A percentile compares a stretch with the other conserved stretches of the same genome.
These are phyloP conservation scores for Passiflora organensis DNA, from an alignment of 345 rosid genomes.

Conservation along the genomic window DNA sequence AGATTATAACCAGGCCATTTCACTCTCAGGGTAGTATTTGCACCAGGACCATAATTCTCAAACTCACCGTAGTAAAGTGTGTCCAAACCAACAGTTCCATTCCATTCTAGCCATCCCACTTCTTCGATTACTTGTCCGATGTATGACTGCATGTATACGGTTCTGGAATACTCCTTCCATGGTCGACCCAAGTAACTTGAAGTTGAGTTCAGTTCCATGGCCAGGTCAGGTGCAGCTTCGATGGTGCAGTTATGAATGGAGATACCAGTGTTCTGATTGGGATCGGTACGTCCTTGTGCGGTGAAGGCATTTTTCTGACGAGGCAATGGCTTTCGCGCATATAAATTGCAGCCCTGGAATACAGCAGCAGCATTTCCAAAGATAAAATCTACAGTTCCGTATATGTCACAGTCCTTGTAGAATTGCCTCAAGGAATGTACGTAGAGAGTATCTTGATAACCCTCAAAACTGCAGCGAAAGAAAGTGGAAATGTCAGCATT, in stretches of 20 bases:
- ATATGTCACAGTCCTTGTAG: constrained; percentile 33
- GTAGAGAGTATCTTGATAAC: constrained; percentile 42
- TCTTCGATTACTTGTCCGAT: constrained; percentile 39
- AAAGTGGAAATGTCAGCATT: constrained; percentile 55
- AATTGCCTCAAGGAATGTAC: constrained; percentile 24
- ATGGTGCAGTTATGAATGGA: constrained; percentile 59
- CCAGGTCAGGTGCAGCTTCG: constrained; percentile 49
- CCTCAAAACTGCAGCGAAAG: constrained; percentile 59
- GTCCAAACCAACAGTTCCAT: constrained; percentile 49
- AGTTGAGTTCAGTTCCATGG: constrained; percentile 31
- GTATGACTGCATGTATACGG: constrained; percentile 54
- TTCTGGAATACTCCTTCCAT: constrained; percentile 60
- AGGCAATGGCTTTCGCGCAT: constrained; percentile 45
- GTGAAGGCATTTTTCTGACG: constrained; percentile 58
- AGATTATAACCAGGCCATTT: constrained; percentile 53
- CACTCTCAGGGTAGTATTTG: constrained; percentile 46
- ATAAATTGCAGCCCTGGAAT: constrained; percentile 28
- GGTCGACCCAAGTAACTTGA: constrained; percentile 51
- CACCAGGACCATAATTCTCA: constrained; percentile 56
- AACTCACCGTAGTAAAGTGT: constrained; percentile 61
- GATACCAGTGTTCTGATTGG: constrained; percentile 64
- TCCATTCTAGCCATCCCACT: constrained; percentile 64
- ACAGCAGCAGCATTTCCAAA: constrained; percentile 30
- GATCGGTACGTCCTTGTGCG: constrained; percentile 62
- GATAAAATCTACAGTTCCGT: constrained; percentile 58